These are phyloP conservation scores for Capronia coronata DNA, from an alignment of 2,329 filamentous ascomycete genomes.

Conservation along the genomic window DNA sequence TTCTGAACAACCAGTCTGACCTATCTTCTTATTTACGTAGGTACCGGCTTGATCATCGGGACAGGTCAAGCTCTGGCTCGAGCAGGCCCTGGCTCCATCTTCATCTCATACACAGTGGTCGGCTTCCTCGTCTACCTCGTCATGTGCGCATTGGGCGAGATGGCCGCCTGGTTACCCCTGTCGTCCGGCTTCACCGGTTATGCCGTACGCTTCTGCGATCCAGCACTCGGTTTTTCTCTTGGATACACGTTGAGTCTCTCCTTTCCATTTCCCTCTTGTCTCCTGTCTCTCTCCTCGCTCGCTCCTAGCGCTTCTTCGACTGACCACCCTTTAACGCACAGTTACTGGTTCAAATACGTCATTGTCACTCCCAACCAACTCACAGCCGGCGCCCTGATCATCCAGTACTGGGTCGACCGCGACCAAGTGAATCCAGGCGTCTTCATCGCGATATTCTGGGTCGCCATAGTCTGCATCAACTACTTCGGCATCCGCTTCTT, in stretches of 20 bases:
- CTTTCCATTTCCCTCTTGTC: no score
- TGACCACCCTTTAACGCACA: slow-evolving; percentile 28
- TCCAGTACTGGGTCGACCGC: slow-evolving; percentile 66
- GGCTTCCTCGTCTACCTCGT: slow-evolving; percentile 65
- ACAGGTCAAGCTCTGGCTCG: slow-evolving; percentile 61
- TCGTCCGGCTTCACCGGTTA: slow-evolving; percentile 76
- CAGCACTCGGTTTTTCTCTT: slow-evolving; percentile 71
- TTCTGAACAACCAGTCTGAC: background rate
- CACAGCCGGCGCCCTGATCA: slow-evolving; percentile 70
- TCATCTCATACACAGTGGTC: slow-evolving; percentile 41
- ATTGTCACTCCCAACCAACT: slow-evolving; percentile 81
- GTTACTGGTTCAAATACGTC: slow-evolving; percentile 67
- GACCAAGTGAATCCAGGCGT: slow-evolving; percentile 68
- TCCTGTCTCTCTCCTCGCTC: no score
- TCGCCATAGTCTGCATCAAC: slow-evolving; percentile 59
- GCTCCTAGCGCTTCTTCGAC: no score
- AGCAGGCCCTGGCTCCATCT: slow-evolving; percentile 39
- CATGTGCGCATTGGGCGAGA: slow-evolving; percentile 75
- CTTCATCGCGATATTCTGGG: slow-evolving; percentile 66
- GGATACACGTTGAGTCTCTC: slow-evolving; percentile 71
- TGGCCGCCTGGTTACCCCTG: slow-evolving; percentile 75
- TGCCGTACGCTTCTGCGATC: slow-evolving; percentile 70
- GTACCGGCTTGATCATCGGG: slow-evolving; percentile 51
- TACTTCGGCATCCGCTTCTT: slow-evolving; percentile 65
- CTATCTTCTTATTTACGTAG: background rate